These are phyloP conservation scores for Auriscalpium orientale DNA, from an alignment of 768 basidiomycete genomes.

Conservation along the genomic window DNA sequence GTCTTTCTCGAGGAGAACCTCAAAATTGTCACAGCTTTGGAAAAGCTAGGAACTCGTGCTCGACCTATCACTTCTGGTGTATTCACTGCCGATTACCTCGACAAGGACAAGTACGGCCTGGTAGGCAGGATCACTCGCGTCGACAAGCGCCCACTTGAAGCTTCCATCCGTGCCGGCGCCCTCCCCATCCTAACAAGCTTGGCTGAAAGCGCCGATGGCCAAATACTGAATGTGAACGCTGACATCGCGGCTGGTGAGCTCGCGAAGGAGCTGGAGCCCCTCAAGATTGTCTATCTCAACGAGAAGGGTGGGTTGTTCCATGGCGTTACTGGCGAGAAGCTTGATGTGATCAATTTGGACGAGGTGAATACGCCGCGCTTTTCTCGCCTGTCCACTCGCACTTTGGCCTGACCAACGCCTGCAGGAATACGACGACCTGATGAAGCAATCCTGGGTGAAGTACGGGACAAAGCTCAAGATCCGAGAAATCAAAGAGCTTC, in stretches of 20 bases:
- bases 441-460: conserved; percentile 99
- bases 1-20: conserved; percentile 98
- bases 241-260: conserved; percentile 98
- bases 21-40: conserved; percentile 87
- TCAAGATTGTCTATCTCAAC: conserved; percentile 97
- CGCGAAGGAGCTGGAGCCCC: conserved; percentile 94
- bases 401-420: not conserved
- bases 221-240: conserved; percentile 98
- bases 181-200: conserved; percentile 93
- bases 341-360: conserved; percentile 94
- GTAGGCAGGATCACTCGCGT: conserved; percentile 94
- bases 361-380: conserved; percentile 48
- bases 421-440: conserved; percentile 90
- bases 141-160: conserved; percentile 95
- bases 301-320: conserved; percentile 99
- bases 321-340: conserved; percentile 92
- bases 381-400: not conserved
- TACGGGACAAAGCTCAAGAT: conserved; percentile 98
- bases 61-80: conserved; percentile 97
- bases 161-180: conserved; percentile 91
- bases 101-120: conserved; percentile 88
- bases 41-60: conserved; percentile 91
- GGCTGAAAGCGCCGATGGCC: conserved; percentile 93
- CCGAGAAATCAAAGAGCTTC: conserved; percentile 97
- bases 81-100: conserved; percentile 95